Evolutionary conservation across 257 asterid species (phyloP), one percentile per base, ranked within the genome.

Genomic region (Leptodermis oblonga): DNA sequence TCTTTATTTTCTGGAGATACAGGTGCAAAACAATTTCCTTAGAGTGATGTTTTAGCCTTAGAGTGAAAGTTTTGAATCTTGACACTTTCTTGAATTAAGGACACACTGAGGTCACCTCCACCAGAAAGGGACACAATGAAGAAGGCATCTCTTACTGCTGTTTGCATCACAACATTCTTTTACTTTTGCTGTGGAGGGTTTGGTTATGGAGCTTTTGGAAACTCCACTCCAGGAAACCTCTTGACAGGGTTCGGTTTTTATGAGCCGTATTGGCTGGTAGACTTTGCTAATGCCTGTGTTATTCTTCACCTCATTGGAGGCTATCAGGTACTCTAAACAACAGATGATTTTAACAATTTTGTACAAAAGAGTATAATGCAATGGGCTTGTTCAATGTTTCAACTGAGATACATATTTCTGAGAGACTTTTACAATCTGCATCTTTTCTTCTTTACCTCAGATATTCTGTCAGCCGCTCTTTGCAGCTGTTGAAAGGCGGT

Each of bases 181-280:
- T 81, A 85, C 91, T 54, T 92, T n/a, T 81, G 86, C 76, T 90
- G 97, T 69, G 98, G 97, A 69, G 98, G 98, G 36, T 74, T 92
- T 25, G 98, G 98, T 20, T 92, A 92, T 74, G 98, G 92, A 22
- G 97, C 97, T 22, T 92, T 92, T 39, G 98, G 98, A 22, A 77
- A 86, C 62, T 83, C 86, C 4, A 88, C 96, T 9, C 98, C 96
- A 0, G 97, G 98, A 54, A 88, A 92, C 65, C 80, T 92, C 75
- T 78, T 92, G 84, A 86, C 97, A 12, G 98, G 94, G 37, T 92
- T 92, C n/a, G 92, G 95, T 22, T 86, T 84, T 65, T 88, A 87
- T 5, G 94, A 87, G 77, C 92, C 96, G 0, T 89, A 73, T 69
- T 89, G 98, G 98, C 92, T 92, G 36, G 62, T 92, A 46, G 88